These are phyloP conservation scores for Elsinoe batatas DNA, from an alignment of 2,329 filamentous ascomycete species.

Conservation along the genomic window DNA sequence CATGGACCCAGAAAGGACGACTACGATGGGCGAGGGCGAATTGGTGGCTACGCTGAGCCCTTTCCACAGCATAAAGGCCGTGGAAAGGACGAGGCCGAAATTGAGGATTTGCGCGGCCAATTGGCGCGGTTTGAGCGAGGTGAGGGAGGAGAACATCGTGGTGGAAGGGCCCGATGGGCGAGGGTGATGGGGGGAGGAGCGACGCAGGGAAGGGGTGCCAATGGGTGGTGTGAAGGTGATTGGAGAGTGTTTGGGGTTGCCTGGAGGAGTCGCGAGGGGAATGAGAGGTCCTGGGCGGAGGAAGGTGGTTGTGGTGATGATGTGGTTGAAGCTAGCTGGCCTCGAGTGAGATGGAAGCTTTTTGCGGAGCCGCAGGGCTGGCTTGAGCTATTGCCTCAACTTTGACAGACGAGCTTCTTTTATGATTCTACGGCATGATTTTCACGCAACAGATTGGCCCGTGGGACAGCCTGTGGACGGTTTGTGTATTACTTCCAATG, in stretches of 20 bases:
- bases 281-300: not conserved
- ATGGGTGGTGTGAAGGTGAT: not conserved
- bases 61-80: constrained; percentile 90
- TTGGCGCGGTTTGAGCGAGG: constrained; percentile 63
- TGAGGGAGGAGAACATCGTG: constrained; percentile 58
- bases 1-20: constrained; percentile 77
- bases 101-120: constrained; percentile 74
- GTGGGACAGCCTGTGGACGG: too few relatives aligned
- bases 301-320: not conserved
- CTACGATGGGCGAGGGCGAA: constrained; percentile 58
- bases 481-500: too few relatives aligned
- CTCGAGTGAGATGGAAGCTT: not conserved
- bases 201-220: too few relatives aligned
- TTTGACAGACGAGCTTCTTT: too few relatives aligned
- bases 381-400: too few relatives aligned
- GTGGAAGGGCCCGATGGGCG: constrained; percentile 5
- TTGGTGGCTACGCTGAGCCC: constrained; percentile 70
- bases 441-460: too few relatives aligned
- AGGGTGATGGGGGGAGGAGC: not conserved
- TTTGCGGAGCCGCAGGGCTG: not conserved
- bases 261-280: not conserved
- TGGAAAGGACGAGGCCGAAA: constrained; percentile 81
- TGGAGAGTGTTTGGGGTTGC: not conserved
- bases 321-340: constrained; percentile 1
- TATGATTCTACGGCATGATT: too few relatives aligned